A percentile compares a stretch with the other conserved stretches of the same genome.
Conservation (phyloP, 768 basidiomycete genomes). For the Ramaria sp. region DNA sequence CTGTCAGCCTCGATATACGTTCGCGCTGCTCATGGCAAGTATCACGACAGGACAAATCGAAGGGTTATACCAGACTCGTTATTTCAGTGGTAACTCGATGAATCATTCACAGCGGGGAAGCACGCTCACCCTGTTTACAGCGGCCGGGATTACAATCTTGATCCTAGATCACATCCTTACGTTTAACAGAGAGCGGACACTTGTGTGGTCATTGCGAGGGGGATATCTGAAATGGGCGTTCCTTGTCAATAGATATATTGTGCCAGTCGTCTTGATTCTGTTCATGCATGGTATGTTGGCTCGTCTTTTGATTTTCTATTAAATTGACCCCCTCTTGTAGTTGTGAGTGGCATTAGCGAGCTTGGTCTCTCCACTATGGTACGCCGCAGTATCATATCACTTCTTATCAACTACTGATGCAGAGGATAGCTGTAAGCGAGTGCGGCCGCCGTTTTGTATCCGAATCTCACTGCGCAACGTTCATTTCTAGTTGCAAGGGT, state of each 20-base stretch:
- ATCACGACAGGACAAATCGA: too few species aligned
- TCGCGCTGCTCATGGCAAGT: too few species aligned
- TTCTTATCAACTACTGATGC: not conserved
- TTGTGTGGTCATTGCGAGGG: conserved; percentile 30
- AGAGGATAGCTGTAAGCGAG: conserved; percentile 11
- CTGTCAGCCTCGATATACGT: too few species aligned
- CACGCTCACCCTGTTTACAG: too few species aligned
- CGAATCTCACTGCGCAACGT: too few species aligned
- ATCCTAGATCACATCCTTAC: conserved; percentile 33
- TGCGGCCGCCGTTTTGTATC: conserved; percentile 6
- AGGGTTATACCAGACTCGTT: too few species aligned
- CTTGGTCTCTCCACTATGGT: not conserved
- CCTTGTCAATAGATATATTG: conserved; percentile 29
- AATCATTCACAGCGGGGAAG: too few species aligned
- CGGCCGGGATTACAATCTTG: conserved; percentile 16
- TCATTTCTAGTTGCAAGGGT: not conserved
- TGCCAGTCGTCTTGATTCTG: conserved; percentile 19
- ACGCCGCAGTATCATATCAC: not conserved
- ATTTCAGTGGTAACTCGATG: too few species aligned
- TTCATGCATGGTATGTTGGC: conserved; percentile 15
- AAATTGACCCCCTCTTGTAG: not conserved
- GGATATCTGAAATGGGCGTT: conserved; percentile 29
- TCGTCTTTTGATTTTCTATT: not conserved
- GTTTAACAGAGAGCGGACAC: conserved; percentile 27
- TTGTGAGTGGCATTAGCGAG: not conserved